Conservation (phyloP, 2,329 filamentous ascomycete genomes). For the Bipolaris cookei region DNA sequence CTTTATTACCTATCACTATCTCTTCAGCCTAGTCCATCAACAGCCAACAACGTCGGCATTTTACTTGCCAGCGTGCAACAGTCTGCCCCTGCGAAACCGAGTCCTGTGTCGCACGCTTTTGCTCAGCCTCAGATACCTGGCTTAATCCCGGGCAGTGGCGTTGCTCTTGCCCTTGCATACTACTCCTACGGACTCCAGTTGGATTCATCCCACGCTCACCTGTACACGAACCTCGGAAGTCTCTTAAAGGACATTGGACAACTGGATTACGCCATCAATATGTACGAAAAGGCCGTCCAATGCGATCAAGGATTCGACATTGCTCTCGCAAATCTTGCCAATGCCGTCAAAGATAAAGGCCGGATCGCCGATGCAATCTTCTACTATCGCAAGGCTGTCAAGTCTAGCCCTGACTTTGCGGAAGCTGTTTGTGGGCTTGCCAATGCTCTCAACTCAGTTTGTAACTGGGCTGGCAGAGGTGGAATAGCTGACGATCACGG, state of each 20-base stretch:
- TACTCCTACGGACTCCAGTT: conserved; percentile 93
- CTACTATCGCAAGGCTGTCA: conserved; percentile 90
- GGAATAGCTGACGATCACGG: conserved; percentile 78
- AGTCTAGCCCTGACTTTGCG: conserved; percentile 92
- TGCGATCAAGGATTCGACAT: conserved; percentile 98
- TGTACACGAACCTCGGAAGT: conserved; percentile 96
- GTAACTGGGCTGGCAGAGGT: conserved; percentile 89
- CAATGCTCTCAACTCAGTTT: conserved; percentile 95
- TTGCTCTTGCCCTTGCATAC: conserved; percentile 86
- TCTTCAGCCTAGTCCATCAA: conserved; percentile 93
- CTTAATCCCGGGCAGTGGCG: conserved; percentile 81
- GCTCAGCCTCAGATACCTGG: conserved; percentile 67
- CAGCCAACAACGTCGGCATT: conserved; percentile 97
- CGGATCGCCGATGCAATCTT: conserved; percentile 88
- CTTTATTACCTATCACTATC: conserved; percentile 96
- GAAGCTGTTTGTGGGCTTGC: conserved; percentile 96
- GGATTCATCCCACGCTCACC: conserved; percentile 87
- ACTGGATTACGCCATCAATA: conserved; percentile 85
- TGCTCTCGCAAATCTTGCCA: conserved; percentile 92
- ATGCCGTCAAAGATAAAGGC: conserved; percentile 96
- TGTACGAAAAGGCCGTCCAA: conserved; percentile 94
- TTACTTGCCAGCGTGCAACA: conserved; percentile 94
- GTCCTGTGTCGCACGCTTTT: conserved; percentile 49
- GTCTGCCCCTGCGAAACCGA: conserved; percentile 53
- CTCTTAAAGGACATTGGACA: conserved; percentile 96